Percentiles rank a stretch among this genome's conserved stretches.
Conservation (phyloP, 1,284 basidiomycete species). For the Caloboletus inedulis region DNA sequence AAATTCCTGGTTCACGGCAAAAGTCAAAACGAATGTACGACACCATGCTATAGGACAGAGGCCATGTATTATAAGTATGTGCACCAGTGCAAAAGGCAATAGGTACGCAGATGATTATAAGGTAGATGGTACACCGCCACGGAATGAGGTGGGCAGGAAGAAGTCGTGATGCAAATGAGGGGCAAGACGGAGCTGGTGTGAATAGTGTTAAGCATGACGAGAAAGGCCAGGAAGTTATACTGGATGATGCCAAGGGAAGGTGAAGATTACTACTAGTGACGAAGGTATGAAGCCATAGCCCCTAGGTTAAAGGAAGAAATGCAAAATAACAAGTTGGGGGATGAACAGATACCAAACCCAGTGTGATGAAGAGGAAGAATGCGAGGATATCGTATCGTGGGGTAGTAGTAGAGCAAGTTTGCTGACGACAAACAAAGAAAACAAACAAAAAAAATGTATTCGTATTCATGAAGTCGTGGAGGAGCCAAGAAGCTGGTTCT, state of each 20-base stretch:
- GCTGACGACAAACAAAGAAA: constrained; percentile 12
- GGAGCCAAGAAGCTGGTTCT: constrained; percentile 25
- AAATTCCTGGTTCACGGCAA: neutral
- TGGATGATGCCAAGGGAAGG: constrained; percentile 30
- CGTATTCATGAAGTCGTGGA: constrained; percentile 30
- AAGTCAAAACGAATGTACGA: constrained; percentile 9
- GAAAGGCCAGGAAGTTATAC: constrained; percentile 25
- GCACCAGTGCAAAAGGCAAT: constrained; percentile 33
- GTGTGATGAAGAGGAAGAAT: constrained; percentile 18
- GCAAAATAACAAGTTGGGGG: constrained; percentile 26
- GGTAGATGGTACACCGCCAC: constrained; percentile 35
- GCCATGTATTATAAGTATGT: constrained; percentile 30
- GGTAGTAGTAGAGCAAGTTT: constrained; percentile 23
- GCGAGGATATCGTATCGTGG: constrained; percentile 31
- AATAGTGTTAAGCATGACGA: constrained; percentile 29
- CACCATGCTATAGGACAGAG: constrained; percentile 21
- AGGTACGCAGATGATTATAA: constrained; percentile 37
- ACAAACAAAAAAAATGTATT: constrained; percentile 9
- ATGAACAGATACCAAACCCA: constrained; percentile 26
- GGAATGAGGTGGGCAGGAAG: constrained; percentile 21
- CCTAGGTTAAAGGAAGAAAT: constrained; percentile 18
- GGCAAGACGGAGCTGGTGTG: constrained; percentile 18
- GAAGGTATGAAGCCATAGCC: constrained; percentile 31
- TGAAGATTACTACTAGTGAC: constrained; percentile 31
- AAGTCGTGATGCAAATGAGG: constrained; percentile 29